Percentiles rank a stretch among this genome's conserved stretches.
These are phyloP conservation scores for Backusella mclennaniae DNA, from an alignment of 192 early-diverging fungal species.

Conservation along the genomic window DNA sequence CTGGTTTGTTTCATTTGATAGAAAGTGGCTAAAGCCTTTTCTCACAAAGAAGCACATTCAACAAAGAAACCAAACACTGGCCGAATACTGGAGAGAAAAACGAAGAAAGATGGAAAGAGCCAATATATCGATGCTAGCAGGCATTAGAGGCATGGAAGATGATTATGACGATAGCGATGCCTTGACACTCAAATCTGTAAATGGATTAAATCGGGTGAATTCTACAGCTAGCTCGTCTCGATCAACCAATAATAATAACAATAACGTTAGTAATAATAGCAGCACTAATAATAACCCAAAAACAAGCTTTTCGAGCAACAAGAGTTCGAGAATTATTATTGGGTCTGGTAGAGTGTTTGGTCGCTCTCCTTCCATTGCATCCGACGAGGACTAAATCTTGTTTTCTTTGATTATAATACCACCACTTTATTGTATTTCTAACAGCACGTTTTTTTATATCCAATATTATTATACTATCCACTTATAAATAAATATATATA, in stretches of 20 bases:
- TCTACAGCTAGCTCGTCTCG: not conserved
- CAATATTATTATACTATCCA: not conserved
- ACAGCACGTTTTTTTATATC: not conserved
- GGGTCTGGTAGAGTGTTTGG: constrained; percentile 37
- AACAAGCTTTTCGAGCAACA: not conserved
- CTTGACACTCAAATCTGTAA: constrained; percentile 22
- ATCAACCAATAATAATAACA: not conserved
- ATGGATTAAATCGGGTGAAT: not conserved
- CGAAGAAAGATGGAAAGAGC: constrained; percentile 33
- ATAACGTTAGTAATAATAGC: not conserved
- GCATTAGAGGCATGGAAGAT: constrained; percentile 8
- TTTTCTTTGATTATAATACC: not conserved
- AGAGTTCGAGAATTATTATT: constrained; percentile 13
- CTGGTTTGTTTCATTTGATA: constrained; percentile 87
- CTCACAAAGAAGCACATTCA: constrained; percentile 53
- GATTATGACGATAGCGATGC: constrained; percentile 14
- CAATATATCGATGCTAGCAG: constrained; percentile 26
- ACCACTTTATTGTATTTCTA: not conserved
- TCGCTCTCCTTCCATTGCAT: constrained; percentile 20
- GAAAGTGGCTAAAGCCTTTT: constrained; percentile 77
- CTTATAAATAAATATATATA: not conserved
- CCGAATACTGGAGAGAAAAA: constrained; percentile 36
- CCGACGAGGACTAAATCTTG: not conserved
- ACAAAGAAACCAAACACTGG: constrained; percentile 29
- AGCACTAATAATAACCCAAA: not conserved